phyloP scores from a whole-genome alignment of 371 early-diverging fungal species.

The Syncephalis fuscata region DNA sequence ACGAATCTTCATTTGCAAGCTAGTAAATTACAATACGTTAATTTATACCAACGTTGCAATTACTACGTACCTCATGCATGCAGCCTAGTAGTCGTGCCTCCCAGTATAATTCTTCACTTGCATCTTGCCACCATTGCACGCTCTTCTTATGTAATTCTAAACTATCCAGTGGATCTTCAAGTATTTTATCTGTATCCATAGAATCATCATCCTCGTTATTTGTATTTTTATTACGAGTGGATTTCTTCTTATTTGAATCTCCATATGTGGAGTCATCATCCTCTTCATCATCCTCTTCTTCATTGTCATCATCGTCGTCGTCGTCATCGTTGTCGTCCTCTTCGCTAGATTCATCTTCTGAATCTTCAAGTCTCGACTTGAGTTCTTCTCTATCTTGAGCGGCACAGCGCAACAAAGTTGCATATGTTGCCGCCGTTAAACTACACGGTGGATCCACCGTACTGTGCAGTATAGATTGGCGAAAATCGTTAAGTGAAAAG shows the following conservation, averaged over 20 bases:
- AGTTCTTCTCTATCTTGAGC: constrained; percentile 1
- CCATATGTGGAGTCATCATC: no score
- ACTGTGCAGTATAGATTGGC: not conserved
- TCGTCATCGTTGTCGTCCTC: not conserved
- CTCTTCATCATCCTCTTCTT: not conserved
- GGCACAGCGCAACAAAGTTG: not conserved
- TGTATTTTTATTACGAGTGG: no score
- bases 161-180: no score
- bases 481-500: constrained; percentile 1
- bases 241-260: constrained; percentile 1
- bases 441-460: not conserved
- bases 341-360: not conserved
- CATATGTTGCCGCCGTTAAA: constrained; percentile 1
- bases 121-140: not conserved
- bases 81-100: not conserved
- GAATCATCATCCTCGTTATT: not conserved
- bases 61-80: constrained; percentile 1
- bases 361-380: not conserved
- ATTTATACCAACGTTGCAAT: not conserved
- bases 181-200: not conserved
- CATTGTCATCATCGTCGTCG: not conserved
- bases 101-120: constrained; percentile 1
- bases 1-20: no score
- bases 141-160: no score
- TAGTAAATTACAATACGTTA: no score